Evolutionary conservation across 306 rosid species (phyloP).

Genomic region (Morella rubra): DNA sequence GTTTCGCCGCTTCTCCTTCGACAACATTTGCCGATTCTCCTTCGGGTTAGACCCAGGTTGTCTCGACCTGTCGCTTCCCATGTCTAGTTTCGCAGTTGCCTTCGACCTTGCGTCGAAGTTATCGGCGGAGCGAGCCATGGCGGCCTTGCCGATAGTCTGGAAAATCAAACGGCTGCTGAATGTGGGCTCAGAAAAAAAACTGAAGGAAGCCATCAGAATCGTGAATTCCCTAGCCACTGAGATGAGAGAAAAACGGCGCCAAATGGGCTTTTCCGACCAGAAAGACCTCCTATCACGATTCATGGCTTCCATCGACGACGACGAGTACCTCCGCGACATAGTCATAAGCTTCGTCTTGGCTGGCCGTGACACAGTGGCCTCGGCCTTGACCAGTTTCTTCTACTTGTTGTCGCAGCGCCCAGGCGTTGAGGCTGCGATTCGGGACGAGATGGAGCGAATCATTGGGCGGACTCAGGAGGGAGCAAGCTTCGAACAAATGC

Average conservation of each 20-base stretch:
- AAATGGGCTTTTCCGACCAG: conserved; percentile 22
- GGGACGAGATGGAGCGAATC: conserved; percentile 55
- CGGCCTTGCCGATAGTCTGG: conserved; percentile 59
- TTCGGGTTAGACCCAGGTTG: conserved; percentile 88
- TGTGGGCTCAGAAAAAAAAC: conserved; percentile 62
- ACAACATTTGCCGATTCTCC: conserved; percentile 64
- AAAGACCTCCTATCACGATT: conserved; percentile 75
- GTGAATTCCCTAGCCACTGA: conserved; percentile 42
- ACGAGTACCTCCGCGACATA: conserved; percentile 65
- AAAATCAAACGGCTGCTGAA: conserved; percentile 48
- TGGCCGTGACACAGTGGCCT: conserved; percentile 79
- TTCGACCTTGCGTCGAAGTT: conserved; percentile 63
- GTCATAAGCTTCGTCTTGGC: conserved; percentile 77
- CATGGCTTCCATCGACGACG: conserved; percentile 61
- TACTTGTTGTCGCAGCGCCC: conserved; percentile 48
- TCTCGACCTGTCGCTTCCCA: conserved; percentile 43
- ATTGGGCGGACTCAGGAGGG: conserved; percentile 31
- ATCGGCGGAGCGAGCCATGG: conserved; percentile 72
- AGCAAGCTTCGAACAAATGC: conserved; percentile 39
- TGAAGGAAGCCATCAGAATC: conserved; percentile 43
- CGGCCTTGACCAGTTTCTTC: conserved; percentile 69
- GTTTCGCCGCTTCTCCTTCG: conserved; percentile 69
- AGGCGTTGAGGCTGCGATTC: conserved; percentile 37
- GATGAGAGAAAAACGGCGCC: conserved; percentile 44
- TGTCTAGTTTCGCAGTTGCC: conserved; percentile 43